Conservation (phyloP, 306 rosid species). For the Rosa chinensis region DNA sequence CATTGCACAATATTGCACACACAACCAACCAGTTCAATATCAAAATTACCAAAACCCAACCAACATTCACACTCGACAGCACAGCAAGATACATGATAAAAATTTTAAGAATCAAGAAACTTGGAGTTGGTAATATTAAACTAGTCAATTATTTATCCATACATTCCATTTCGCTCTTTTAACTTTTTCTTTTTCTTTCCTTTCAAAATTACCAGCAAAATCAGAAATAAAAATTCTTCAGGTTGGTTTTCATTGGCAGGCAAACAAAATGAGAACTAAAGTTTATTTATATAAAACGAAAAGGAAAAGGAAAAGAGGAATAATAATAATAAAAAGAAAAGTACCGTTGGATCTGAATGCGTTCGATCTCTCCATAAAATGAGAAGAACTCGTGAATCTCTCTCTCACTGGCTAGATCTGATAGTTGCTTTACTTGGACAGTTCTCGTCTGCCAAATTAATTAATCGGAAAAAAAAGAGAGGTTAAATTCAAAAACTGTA, state of each 20-base stretch:
- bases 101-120: neutral
- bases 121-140: too few relatives aligned
- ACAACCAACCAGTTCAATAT: conserved; percentile 15
- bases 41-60: neutral
- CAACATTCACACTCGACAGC: neutral
- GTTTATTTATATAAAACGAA: too few relatives aligned
- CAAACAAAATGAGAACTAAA: too few relatives aligned
- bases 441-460: conserved; percentile 66
- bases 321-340: neutral
- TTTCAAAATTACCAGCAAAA: too few relatives aligned
- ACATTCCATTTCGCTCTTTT: too few relatives aligned
- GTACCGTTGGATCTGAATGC: conserved; percentile 71
- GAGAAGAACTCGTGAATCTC: conserved; percentile 96
- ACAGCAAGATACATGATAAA: neutral
- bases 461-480: neutral
- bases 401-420: conserved; percentile 93
- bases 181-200: too few relatives aligned
- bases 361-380: conserved; percentile 86
- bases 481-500: neutral
- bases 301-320: too few relatives aligned
- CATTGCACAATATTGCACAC: conserved; percentile 78
- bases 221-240: too few relatives aligned
- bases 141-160: too few relatives aligned
- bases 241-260: too few relatives aligned
- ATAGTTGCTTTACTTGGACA: conserved; percentile 74